Conservation (phyloP, 2,329 filamentous ascomycete species). For the Botrytis elliptica region DNA sequence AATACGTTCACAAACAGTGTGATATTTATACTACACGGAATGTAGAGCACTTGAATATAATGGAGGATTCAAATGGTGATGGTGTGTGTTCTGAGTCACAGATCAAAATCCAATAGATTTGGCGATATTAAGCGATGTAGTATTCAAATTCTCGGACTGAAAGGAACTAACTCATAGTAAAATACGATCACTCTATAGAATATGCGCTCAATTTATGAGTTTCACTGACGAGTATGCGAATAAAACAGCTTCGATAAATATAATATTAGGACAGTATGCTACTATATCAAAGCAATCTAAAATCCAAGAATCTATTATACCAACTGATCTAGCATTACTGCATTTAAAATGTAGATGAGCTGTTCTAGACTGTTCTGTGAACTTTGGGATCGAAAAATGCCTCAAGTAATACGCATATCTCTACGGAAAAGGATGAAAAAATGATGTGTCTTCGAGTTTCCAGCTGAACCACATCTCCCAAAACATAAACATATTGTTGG, state of each 20-base stretch:
- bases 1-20: background rate
- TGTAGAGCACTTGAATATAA: background rate
- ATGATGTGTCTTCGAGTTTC: background rate
- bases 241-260: background rate
- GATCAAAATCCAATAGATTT: background rate
- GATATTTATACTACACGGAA: background rate
- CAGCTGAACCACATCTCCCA: background rate
- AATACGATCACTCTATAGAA: background rate
- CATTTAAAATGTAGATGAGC: background rate
- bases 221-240: background rate
- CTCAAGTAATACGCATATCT: background rate
- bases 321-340: background rate
- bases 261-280: background rate
- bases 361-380: background rate
- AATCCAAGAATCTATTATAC: background rate
- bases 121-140: background rate
- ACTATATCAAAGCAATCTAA: background rate
- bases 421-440: background rate
- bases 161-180: background rate
- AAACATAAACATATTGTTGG: background rate
- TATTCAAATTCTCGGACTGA: background rate
- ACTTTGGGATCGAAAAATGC: rapidly evolving
- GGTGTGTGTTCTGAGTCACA: background rate
- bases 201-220: background rate
- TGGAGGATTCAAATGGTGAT: background rate